A percentile compares a stretch with the other conserved stretches of the same genome.
Evolutionary conservation across 352 stramenopile species (phyloP).

Genomic region (Stephanocyclus meneghinianus): DNA sequence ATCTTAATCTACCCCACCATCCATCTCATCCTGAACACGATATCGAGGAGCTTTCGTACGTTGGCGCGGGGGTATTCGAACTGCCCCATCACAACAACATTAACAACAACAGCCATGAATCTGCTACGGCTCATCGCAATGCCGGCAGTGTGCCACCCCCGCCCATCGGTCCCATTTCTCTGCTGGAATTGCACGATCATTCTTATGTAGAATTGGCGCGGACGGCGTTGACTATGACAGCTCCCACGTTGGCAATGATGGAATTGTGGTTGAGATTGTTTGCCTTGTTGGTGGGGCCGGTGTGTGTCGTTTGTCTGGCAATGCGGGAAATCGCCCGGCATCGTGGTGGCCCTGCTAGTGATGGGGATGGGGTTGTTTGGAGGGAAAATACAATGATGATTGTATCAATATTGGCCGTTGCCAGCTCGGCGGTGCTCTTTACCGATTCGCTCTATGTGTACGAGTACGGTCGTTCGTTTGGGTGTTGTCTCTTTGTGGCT

Average conservation of each 20-base stretch:
- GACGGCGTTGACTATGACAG: conserved; percentile 23
- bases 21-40: not conserved
- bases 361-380: conserved; percentile 20
- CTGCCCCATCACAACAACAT: not conserved
- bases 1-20: conserved; percentile 1
- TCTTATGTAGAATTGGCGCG: conserved; percentile 27
- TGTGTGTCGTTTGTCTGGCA: conserved; percentile 51
- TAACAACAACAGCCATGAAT: not conserved
- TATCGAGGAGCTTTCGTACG: conserved; percentile 5
- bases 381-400: conserved; percentile 40
- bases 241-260: conserved; percentile 68
- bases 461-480: conserved; percentile 57
- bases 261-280: conserved; percentile 78
- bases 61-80: conserved; percentile 19
- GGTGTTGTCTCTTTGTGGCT: conserved; percentile 46
- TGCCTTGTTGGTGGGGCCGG: conserved; percentile 48
- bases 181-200: conserved; percentile 42
- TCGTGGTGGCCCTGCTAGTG: not conserved
- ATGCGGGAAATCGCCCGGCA: conserved; percentile 10
- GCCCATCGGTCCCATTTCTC: conserved; percentile 27
- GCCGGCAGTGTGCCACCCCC: not conserved
- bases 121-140: not conserved
- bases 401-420: conserved; percentile 26
- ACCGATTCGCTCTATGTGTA: conserved; percentile 76
- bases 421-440: conserved; percentile 64